Conservation (phyloP, 495 filamentous ascomycete species). For the Pseudevernia furfuracea region DNA sequence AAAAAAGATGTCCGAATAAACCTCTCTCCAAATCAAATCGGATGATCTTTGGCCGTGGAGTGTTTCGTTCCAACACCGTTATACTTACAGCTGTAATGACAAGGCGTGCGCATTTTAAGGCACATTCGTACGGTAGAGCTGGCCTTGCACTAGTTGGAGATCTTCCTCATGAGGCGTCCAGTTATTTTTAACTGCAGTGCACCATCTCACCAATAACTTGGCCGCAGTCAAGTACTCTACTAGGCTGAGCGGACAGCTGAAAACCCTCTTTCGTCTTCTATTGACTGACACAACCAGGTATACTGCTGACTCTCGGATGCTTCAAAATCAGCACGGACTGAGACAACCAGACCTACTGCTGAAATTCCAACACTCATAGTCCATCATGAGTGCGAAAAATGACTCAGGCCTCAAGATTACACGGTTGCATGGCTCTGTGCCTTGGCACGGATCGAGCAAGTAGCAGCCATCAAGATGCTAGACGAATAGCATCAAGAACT, state of each 20-base stretch:
- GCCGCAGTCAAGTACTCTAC: not conserved
- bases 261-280: not conserved
- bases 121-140: no score
- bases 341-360: not conserved
- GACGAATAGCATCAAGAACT: conserved; percentile 18
- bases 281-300: not conserved
- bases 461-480: conserved; percentile 27
- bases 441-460: conserved; percentile 22
- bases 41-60: no score
- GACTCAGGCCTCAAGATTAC: conserved; percentile 25
- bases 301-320: no score
- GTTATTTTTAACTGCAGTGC: no score
- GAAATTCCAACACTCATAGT: not conserved
- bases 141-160: no score
- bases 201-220: not conserved
- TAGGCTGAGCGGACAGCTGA: not conserved
- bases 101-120: no score
- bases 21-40: no score
- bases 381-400: not conserved
- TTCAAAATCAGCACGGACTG: no score
- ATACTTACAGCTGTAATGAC: no score
- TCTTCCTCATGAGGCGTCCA: no score
- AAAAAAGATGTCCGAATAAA: no score
- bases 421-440: conserved; percentile 31
- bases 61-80: no score